Evolutionary conservation across 169 alveolate species (phyloP), one percentile per base, ranked within the genome.

Genomic region (Eimeria praecox): DNA sequence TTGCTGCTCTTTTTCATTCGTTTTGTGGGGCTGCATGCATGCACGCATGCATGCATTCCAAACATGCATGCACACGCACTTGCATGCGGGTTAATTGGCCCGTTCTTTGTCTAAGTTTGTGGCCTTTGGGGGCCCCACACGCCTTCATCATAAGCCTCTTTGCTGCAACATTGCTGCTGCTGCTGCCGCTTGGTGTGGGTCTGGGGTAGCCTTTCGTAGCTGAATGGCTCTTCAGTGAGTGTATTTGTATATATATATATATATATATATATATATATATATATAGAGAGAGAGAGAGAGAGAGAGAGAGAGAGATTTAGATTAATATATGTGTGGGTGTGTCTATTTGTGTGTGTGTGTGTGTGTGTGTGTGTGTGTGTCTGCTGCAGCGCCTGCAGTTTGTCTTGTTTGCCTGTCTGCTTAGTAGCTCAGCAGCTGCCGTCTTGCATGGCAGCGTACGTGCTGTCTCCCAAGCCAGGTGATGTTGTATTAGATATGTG

Each of bases 401-500:
- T 90, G 12, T 90, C 95, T 10, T 10, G 35, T 8, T 69, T 90
- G 30, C 95, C 95, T 16, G 35, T 87, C 8, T 90, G 73, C 44
- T 54, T 90, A 30, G 90, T 73, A 62, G 95, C 95, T 62, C 95
- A 90, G 90, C 83, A 90, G 66, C 77, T 90, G 49, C 95, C 95
- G n/a, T 90, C 95, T 3, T 9, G 14, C 59, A 33, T 90, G 18
- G 95, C 38, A 20, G 54, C 90, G 16, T 66, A 38, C 30, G 95
- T 90, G 22, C 44, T 90, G 30, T 20, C 56, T 27, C 95, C 95
- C 22, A 56, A 54, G 69, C 95, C 96, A 10, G 96, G 95, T 8
- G 97, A 90, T 35, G 18, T 27, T 3, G 95, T 98, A 22, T 96
- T 97, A 88, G 99, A 98, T 90, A 97, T 98, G 98, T 98, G 99